Evolutionary conservation across 2,329 filamentous ascomycete species (phyloP).

Genomic region (Arachnopeziza araneosa): DNA sequence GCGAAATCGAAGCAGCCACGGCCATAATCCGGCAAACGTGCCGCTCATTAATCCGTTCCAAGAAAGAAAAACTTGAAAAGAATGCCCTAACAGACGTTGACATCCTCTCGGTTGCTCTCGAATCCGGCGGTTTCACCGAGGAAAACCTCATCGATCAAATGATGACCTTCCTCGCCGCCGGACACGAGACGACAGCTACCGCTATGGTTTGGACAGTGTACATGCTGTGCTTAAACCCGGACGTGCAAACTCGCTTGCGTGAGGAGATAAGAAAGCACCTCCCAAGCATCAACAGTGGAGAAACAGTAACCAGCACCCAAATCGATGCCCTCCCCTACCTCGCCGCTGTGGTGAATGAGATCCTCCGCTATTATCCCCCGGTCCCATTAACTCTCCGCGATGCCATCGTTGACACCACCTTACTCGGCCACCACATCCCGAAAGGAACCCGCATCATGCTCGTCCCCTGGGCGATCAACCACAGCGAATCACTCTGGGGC

Average conservation of each 20-base stretch:
- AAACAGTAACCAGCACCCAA: slow-evolving; percentile 45
- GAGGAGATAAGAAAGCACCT: slow-evolving; percentile 59
- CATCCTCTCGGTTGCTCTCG: slow-evolving; percentile 75
- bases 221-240: slow-evolving; percentile 58
- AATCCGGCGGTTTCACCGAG: slow-evolving; percentile 69
- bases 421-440: slow-evolving; percentile 61
- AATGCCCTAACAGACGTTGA: slow-evolving; percentile 54
- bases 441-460: slow-evolving; percentile 66
- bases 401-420: slow-evolving; percentile 56
- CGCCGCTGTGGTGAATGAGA: slow-evolving; percentile 72
- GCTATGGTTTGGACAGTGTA: slow-evolving; percentile 73
- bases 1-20: slow-evolving; percentile 52
- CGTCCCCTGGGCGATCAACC: slow-evolving; percentile 62
- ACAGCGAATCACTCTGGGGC: slow-evolving; percentile 66
- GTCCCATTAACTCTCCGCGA: slow-evolving; percentile 67
- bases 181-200: slow-evolving; percentile 73
- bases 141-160: slow-evolving; percentile 81
- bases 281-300: slow-evolving; percentile 39
- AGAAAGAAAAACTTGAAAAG: slow-evolving; percentile 52
- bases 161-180: slow-evolving; percentile 83
- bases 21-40: slow-evolving; percentile 60
- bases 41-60: slow-evolving; percentile 62
- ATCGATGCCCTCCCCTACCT: slow-evolving; percentile 75
- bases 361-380: slow-evolving; percentile 66
- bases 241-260: slow-evolving; percentile 61